A percentile compares a stretch with the other conserved stretches of the same genome.
These are phyloP conservation scores for Teratosphaeriaceae sp. DNA, from an alignment of 2,329 filamentous ascomycete species.

Conservation along the genomic window DNA sequence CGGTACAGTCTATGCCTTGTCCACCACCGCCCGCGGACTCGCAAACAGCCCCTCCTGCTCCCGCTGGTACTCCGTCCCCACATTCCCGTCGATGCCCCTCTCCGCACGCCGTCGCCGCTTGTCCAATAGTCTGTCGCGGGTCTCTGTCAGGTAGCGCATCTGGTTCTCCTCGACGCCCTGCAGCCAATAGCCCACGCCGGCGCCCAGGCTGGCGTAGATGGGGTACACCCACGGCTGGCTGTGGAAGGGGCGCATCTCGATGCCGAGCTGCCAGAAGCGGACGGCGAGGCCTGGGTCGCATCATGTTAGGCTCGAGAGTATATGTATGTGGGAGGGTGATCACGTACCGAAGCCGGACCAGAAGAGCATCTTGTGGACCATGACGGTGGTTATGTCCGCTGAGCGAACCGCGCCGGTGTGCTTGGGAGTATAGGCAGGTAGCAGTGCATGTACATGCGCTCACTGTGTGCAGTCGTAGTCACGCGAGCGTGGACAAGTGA, in stretches of 20 bases:
- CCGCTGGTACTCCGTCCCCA: constrained; percentile 26
- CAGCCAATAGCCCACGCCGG: constrained; percentile 95
- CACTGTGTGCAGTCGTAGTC: neutral
- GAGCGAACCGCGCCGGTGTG: neutral
- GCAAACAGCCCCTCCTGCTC: constrained; percentile 27
- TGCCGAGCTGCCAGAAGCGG: constrained; percentile 93
- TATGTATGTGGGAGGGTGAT: neutral
- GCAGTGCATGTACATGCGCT: too few relatives aligned
- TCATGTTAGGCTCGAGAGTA: neutral
- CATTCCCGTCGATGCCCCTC: constrained; percentile 40
- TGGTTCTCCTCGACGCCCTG: constrained; percentile 83
- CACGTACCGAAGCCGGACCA: constrained; percentile 81
- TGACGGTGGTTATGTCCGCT: constrained; percentile 13
- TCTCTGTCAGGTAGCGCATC: constrained; percentile 65
- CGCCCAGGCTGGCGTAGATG: constrained; percentile 75
- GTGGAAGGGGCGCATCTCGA: constrained; percentile 96
- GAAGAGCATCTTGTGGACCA: constrained; percentile 62
- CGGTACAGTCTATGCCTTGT: constrained; percentile 6
- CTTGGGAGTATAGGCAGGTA: too few relatives aligned
- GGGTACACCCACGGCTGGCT: constrained; percentile 83
- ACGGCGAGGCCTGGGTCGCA: constrained; percentile 67
- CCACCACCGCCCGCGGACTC: constrained; percentile 12
- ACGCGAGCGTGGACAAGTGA: too few relatives aligned
- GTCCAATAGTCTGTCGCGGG: constrained; percentile 75
- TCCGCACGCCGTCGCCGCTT: constrained; percentile 77